Base-by-base conservation (phyloP, 1,284 basidiomycete species). In the Phellinidium pouzarii region DNA sequence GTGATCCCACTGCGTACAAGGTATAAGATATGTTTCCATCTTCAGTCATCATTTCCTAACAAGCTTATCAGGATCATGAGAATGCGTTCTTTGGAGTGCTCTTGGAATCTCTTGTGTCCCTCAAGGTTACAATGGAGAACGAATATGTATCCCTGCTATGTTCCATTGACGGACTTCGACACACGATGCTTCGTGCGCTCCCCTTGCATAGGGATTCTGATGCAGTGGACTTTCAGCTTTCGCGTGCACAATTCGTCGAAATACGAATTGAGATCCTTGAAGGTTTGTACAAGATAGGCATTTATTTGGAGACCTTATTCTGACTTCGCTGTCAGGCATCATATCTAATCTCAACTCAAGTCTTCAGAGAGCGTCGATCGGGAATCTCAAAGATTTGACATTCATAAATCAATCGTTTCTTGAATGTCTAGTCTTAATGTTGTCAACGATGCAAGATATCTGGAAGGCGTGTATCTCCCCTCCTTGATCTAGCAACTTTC, bases 1-100 rank as follows among this genome's bases (percentile, higher is more conserved):
- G 84, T 8, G 84, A 93, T 60, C 81, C 84, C 0, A 70, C 68
- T 47, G 73, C 80, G 23, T 91, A 88, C 62, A 51, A 59, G 49
- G 87, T 87, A 56, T 61, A 78, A 68, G 2, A 48, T 25, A 20
- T 49, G 37, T 48, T 53, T 20, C n/a, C 40, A 44, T 25, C 17
- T 55, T 46, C 5, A 23, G 40, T 29, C 41, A 45, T 37, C 43
- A 44, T n/a, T n/a, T n/a, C 48, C 3, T 34, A 43, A 42, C 17
- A 26, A 23, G 22, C 27, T 27, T n/a, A 36, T 25, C 41, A 87
- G 84, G 60, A 63, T 4, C 69, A 76, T 54, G 69, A 71, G 53
- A 73, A 83, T 42, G 69, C 74, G 1, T 83, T 83, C 57, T 59
- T 88, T 3, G 67, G 76, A 19, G 71, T 82, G 12, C 64, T 89